Base-by-base conservation (phyloP, 2,329 filamentous ascomycete species). In the Fusarium sp. region DNA sequence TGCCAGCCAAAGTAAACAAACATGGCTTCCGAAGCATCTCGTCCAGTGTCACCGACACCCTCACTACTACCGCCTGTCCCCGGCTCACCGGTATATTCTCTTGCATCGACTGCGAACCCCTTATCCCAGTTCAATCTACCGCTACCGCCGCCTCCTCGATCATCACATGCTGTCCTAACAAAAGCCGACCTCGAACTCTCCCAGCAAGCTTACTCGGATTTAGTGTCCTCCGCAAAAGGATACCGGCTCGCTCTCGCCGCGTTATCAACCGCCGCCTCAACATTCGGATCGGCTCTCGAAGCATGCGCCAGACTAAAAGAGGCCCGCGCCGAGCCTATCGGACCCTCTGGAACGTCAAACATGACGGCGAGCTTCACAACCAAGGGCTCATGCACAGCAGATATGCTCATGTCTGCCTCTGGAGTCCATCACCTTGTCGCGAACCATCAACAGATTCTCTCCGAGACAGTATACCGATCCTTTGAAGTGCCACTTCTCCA, bases 401-500 rank as follows among this genome's bases (percentile, higher is more conserved):
- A 90, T 77, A 82, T 83, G 53, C 81, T 91, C 44, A 80, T 91
- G 61, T 84, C 87, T 30, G 86, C 88, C 14, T 86, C 87, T 33
- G 89, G 89, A 35, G 83, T 91, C 40, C 89, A 91, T 75, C 87
- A 91, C 72, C 82, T 91, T 20, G 82, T 90, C 59, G 88, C 88
- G 45, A 91, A 91, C 78, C 89, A 91, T 80, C 87, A 90, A 76
- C 88, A 90, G 74, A 91, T 91, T 71, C 83, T 91, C 5, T 87
- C 84, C 67, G 89, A 91, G 78, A 90, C 88, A 1, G 87, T 91
- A 10, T 91, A 91, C 77, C 83, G 88, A 55, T 84, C 83, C 60
- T 91, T 91, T 75, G 89, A 91, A 77, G 88, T 91, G 37, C 89
- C 89, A 6, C 80, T 91, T 22, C 82, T 91, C n/a, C 88, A 90